These are phyloP conservation scores for Xylariaceae sp. DNA, from an alignment of 2,329 filamentous ascomycete species.

Conservation along the genomic window DNA sequence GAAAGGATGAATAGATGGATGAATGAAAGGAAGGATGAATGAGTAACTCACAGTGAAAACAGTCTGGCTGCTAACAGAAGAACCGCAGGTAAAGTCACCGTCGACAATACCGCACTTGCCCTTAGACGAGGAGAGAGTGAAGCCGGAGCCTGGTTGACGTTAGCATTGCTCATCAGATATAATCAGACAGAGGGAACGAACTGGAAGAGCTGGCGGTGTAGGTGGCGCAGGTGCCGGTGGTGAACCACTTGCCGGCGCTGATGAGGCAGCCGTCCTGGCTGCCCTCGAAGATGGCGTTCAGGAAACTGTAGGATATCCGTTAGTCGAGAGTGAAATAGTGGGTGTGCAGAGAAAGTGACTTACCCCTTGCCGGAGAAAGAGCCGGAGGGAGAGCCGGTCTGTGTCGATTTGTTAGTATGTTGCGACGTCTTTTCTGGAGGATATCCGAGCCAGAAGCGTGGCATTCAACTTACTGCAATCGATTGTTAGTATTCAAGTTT, in stretches of 20 bases:
- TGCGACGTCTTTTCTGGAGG: constrained; percentile 26
- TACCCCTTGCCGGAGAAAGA: constrained; percentile 44
- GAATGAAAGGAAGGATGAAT: too few species aligned
- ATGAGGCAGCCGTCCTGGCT: constrained; percentile 61
- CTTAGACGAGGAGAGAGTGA: constrained; percentile 54
- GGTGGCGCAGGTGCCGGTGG: constrained; percentile 61
- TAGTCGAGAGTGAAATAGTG: too few species aligned
- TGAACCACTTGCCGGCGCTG: constrained; percentile 61
- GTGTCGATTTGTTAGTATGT: not conserved
- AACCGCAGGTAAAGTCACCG: constrained; percentile 51
- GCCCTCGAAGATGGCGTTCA: constrained; percentile 50
- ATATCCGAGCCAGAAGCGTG: not conserved
- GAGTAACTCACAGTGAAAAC: constrained; percentile 19
- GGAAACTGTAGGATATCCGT: constrained; percentile 34
- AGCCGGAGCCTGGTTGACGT: constrained; percentile 35
- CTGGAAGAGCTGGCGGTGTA: constrained; percentile 48
- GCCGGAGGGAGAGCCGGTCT: constrained; percentile 34
- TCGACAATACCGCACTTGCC: constrained; percentile 52
- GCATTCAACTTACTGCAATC: constrained; percentile 6
- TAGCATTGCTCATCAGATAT: not conserved
- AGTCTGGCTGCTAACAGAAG: constrained; percentile 35
- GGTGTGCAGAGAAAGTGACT: too few species aligned
- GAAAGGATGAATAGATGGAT: too few species aligned
- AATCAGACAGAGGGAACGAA: not conserved
- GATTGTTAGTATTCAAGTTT: not conserved